These are phyloP conservation scores for Erysimum pusillum DNA, from an alignment of 441 rosid species.

Conservation along the genomic window DNA sequence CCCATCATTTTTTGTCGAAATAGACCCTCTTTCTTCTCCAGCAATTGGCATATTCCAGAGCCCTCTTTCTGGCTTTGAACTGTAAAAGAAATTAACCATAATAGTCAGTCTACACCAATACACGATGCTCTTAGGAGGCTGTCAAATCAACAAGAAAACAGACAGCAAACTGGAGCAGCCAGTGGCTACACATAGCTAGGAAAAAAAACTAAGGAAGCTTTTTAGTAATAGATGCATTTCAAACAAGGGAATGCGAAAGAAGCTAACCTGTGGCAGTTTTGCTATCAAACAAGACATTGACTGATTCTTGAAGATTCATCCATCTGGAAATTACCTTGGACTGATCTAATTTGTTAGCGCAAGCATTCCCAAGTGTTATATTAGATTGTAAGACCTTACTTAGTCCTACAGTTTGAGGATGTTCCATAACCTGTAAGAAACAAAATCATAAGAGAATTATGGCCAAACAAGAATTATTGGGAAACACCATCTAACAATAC, in stretches of 20 bases:
- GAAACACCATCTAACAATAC: slow-evolving; percentile 8
- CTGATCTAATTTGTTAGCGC: slow-evolving; percentile 52
- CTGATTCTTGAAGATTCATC: slow-evolving; percentile 91
- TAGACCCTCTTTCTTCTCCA: slow-evolving; percentile 97
- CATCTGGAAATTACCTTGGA: slow-evolving; percentile 62
- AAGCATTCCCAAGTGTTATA: slow-evolving; percentile 75
- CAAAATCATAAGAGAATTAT: slow-evolving; percentile 33
- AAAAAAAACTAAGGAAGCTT: not conserved
- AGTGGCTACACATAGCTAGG: slow-evolving; percentile 32
- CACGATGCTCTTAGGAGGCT: not conserved
- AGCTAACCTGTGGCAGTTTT: slow-evolving; percentile 80
- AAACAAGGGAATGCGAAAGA: slow-evolving; percentile 28
- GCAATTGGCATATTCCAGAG: slow-evolving; percentile 89
- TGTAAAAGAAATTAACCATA: slow-evolving; percentile 40
- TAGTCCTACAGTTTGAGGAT: slow-evolving; percentile 87
- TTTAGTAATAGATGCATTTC: slow-evolving; percentile 20
- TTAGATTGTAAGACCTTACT: slow-evolving; percentile 76
- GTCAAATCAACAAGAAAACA: slow-evolving; percentile 13
- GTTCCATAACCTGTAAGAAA: slow-evolving; percentile 83
- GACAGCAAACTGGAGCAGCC: slow-evolving; percentile 15
- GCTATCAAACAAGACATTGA: slow-evolving; percentile 81
- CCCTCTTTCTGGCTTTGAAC: slow-evolving; percentile 74
- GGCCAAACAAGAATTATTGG: slow-evolving; percentile 7
- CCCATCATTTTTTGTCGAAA: slow-evolving; percentile 99
- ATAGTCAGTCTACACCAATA: slow-evolving; percentile 31